Conservation (phyloP, 805 yeast species). For the Maudiozyma pseudohumilis region DNA sequence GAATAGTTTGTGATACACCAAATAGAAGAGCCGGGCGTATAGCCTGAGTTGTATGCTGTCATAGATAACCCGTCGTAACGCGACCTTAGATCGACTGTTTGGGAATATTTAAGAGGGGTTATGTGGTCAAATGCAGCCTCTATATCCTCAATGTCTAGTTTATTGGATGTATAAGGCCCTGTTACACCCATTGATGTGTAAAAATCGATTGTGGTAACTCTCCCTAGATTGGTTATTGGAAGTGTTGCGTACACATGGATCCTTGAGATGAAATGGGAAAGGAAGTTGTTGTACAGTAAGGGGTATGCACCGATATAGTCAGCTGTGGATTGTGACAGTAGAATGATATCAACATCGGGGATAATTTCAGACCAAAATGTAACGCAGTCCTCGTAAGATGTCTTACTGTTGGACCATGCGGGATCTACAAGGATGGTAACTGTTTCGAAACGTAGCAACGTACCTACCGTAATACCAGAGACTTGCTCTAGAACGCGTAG, state of each 20-base stretch:
- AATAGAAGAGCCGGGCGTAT: slow-evolving; percentile 84
- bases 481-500: slow-evolving; percentile 22
- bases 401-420: slow-evolving; percentile 54
- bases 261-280: slow-evolving; percentile 42
- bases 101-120: slow-evolving; percentile 64
- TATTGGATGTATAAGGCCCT: slow-evolving; percentile 56
- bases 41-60: slow-evolving; percentile 87
- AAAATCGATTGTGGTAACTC: slow-evolving; percentile 74
- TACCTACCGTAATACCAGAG: slow-evolving; percentile 30
- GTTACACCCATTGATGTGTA: slow-evolving; percentile 64
- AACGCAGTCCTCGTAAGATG: slow-evolving; percentile 26
- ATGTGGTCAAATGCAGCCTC: slow-evolving; percentile 73
- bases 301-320: slow-evolving; percentile 75
- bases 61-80: slow-evolving; percentile 49
- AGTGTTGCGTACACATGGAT: slow-evolving; percentile 79
- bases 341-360: slow-evolving; percentile 49
- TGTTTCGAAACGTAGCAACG: slow-evolving; percentile 47
- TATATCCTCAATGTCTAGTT: slow-evolving; percentile 59
- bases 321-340: slow-evolving; percentile 80
- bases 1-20: slow-evolving; percentile 69
- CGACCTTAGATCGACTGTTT: slow-evolving; percentile 55
- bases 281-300: slow-evolving; percentile 48
- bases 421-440: slow-evolving; percentile 61
- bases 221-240: slow-evolving; percentile 82
- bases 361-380: slow-evolving; percentile 34